These are phyloP conservation scores for Neophaeococcomyces mojaviensis DNA, from an alignment of 2,329 filamentous ascomycete species.

Conservation along the genomic window DNA sequence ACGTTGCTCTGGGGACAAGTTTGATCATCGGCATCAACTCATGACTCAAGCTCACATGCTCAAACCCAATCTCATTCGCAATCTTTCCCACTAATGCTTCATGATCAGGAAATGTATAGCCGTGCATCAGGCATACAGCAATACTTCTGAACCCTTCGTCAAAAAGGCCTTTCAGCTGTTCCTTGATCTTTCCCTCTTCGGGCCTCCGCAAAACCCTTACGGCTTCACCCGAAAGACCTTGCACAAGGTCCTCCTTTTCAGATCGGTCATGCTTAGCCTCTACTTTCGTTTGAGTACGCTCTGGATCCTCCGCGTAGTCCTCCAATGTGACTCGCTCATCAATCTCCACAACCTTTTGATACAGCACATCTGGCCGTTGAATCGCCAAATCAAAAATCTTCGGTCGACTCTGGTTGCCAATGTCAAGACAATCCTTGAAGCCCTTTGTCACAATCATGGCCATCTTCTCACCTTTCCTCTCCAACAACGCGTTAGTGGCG, in stretches of 20 bases:
- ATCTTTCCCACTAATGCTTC: constrained; percentile 70
- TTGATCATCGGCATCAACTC: constrained; percentile 87
- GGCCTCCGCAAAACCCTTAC: constrained; percentile 63
- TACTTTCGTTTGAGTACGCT: constrained; percentile 51
- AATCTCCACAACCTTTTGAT: constrained; percentile 78
- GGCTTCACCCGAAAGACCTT: constrained; percentile 65
- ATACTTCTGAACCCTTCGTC: constrained; percentile 69
- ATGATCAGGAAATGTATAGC: constrained; percentile 83
- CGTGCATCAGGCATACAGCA: constrained; percentile 85
- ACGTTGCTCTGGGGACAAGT: constrained; percentile 66
- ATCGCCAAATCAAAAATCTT: constrained; percentile 89
- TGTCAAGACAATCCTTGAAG: constrained; percentile 78
- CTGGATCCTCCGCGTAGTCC: constrained; percentile 83
- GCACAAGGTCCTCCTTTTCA: constrained; percentile 44
- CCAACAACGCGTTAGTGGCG: constrained; percentile 82
- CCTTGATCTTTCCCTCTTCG: constrained; percentile 43
- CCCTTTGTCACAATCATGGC: constrained; percentile 81
- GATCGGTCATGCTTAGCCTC: constrained; percentile 44
- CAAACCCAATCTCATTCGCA: constrained; percentile 72
- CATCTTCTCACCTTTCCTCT: constrained; percentile 83
- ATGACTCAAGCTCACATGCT: constrained; percentile 73
- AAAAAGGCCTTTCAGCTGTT: constrained; percentile 59
- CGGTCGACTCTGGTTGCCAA: constrained; percentile 84
- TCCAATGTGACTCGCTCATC: constrained; percentile 86
- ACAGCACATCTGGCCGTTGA: constrained; percentile 76